These are phyloP conservation scores for Claviceps sp. DNA, from an alignment of 2,329 filamentous ascomycete genomes.

Conservation along the genomic window DNA sequence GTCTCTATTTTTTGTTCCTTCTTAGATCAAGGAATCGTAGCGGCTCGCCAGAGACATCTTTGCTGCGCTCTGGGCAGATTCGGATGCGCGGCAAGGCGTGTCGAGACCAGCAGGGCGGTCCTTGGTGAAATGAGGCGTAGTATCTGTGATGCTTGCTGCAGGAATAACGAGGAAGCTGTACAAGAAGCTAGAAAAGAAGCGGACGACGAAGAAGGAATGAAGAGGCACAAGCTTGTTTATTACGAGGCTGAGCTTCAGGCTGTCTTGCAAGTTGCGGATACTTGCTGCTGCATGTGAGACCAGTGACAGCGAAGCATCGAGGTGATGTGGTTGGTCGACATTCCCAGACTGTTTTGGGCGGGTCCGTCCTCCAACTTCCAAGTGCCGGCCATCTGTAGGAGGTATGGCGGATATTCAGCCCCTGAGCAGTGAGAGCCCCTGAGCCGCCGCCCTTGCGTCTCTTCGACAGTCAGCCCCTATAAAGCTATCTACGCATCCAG, in stretches of 20 bases:
- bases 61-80: not conserved
- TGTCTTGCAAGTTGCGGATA: no score
- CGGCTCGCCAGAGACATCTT: conserved; percentile 8
- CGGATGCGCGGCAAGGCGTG: not conserved
- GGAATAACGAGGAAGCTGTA: not conserved
- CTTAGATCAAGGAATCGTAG: not conserved
- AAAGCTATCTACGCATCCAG: no score
- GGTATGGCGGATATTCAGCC: no score
- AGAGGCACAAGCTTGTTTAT: not conserved
- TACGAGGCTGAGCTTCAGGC: not conserved
- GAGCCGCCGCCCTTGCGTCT: no score
- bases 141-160: not conserved
- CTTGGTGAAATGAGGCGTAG: not conserved
- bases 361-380: no score
- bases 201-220: not conserved
- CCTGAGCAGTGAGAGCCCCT: no score
- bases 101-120: not conserved
- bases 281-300: no score
- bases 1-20: not conserved
- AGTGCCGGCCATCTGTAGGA: no score
- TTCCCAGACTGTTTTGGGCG: no score
- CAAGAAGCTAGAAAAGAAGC: not conserved
- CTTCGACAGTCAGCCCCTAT: no score
- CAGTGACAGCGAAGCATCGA: no score
- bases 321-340: no score